Evolutionary conservation across 139 green algal genomes (phyloP), one percentile per base, ranked within the genome.

Genomic region (Micractinium conductrix): DNA sequence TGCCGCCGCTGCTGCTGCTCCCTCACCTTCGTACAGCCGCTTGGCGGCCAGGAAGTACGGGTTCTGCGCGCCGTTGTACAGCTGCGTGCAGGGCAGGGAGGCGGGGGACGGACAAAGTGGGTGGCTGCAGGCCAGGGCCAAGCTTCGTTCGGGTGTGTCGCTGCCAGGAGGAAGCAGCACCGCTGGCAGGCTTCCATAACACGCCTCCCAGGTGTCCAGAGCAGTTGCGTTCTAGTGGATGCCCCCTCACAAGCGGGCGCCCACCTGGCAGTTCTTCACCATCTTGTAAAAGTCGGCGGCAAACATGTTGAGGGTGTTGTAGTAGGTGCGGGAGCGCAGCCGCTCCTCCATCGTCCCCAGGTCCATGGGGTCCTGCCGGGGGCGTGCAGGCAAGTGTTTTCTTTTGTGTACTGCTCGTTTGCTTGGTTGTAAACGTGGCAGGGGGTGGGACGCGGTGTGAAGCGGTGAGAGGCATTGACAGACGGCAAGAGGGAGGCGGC

Each of bases 221-320:
- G 48, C 10, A 58, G 48, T 58, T 10, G 48, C 12, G 48, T 58
- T 62, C 5, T 5, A 62, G 19, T 62, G 10, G 53, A 21, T 21
- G 8, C 19, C 53, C 26, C 53, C 53, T 62, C 10, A 22, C 53
- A 22, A 62, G 48, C 48, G 19, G 5, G 17, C 38, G 37, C 71
- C 22, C 75, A 81, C 75, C 75, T 81, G 75, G 75, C 75, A 81
- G 55, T 81, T 81, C 38, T 81, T 81, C 33, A 81, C 75, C 75
- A 81, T 81, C 53, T 81, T 81, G 75, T 81, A 81, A 71, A 81
- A 71, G 75, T 81, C 75, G 53, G 95, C 96, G 21, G 88, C 85
- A 84, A 99, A 98, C 42, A 98, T 98, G 76, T 99, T 95, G 26
- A 99, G 90, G 0, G 91, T 98, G 53, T 91, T 33, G 92, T 99